Percentiles rank a stretch among this genome's conserved stretches.
These are phyloP conservation scores for Salix caprea DNA, from an alignment of 345 rosid genomes.

Conservation along the genomic window DNA sequence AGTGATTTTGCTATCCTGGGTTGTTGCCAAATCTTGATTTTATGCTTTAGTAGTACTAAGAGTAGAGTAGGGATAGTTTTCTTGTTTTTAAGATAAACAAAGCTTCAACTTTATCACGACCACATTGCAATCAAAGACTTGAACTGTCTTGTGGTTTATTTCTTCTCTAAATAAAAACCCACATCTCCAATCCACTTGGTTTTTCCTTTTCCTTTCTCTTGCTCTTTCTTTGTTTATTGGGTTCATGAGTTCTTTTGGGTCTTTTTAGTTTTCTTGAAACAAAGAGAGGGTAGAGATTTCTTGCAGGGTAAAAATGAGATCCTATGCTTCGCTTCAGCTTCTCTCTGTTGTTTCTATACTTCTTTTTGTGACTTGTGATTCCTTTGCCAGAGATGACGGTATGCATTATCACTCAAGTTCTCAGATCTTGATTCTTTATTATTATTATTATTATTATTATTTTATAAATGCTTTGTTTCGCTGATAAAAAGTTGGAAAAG, in stretches of 20 bases:
- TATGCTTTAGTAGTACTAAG: constrained; percentile 19
- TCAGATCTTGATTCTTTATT: constrained; percentile 54
- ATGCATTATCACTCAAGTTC: constrained; percentile 9
- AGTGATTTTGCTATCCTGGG: constrained; percentile 47
- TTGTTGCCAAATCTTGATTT: constrained; percentile 50
- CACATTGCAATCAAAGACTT: constrained; percentile 12
- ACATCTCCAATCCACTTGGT: constrained; percentile 13
- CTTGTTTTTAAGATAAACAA: constrained; percentile 7
- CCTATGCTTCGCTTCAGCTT: constrained; percentile 30
- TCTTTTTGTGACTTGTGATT: constrained; percentile 43
- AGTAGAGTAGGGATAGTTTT: background rate
- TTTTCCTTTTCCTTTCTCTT: constrained; percentile 1
- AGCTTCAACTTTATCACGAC: background rate
- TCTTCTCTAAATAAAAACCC: constrained; percentile 11
- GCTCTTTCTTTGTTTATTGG: constrained; percentile 2
- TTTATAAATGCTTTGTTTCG: constrained; percentile 15
- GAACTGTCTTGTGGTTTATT: constrained; percentile 5
- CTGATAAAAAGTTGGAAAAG: constrained; percentile 18
- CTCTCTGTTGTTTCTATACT: constrained; percentile 40
- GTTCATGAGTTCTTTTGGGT: constrained; percentile 31
- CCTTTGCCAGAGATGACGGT: constrained; percentile 72
- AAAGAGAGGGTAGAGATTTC: constrained; percentile 15
- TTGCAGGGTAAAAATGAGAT: constrained; percentile 39
- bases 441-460: background rate
- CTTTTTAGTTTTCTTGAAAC: constrained; percentile 11